Evolutionary conservation across 78 protist genomes (phyloP).

Genomic region (Chrysochromulina tobinii): DNA sequence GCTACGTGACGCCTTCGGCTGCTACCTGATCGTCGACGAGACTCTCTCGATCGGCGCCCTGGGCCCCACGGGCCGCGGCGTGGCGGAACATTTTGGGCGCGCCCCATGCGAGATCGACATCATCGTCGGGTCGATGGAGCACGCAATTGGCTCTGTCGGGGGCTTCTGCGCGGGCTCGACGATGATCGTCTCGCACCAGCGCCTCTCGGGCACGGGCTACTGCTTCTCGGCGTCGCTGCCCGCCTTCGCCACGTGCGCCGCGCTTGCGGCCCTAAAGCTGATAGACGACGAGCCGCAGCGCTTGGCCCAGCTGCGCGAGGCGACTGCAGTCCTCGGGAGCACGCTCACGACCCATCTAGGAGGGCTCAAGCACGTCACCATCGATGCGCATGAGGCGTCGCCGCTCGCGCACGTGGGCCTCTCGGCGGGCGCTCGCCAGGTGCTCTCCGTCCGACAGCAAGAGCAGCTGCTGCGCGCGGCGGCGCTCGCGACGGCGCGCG

Average conservation of each 20-base stretch:
- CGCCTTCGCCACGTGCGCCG: constrained; percentile 69
- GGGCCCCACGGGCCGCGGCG: constrained; percentile 91
- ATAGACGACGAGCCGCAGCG: constrained; percentile 36
- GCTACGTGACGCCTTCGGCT: constrained; percentile 72
- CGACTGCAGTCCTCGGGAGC: not conserved
- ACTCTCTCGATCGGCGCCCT: constrained; percentile 84
- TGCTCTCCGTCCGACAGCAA: not conserved
- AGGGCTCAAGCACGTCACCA: not conserved
- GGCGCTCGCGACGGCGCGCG: not conserved
- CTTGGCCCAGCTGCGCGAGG: not conserved
- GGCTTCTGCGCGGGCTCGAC: constrained; percentile 76
- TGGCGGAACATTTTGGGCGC: constrained; percentile 74
- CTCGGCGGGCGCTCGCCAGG: not conserved
- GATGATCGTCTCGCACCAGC: constrained; percentile 68
- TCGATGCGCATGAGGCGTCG: not conserved
- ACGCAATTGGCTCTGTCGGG: constrained; percentile 63
- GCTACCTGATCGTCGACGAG: constrained; percentile 90
- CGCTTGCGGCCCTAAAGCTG: constrained; percentile 52
- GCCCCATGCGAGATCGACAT: constrained; percentile 40
- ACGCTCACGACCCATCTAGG: not conserved
- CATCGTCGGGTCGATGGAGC: constrained; percentile 56
- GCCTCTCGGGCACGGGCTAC: constrained; percentile 87
- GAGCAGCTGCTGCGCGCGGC: not conserved
- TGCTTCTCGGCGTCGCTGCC: constrained; percentile 92
- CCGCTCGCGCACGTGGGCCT: constrained; percentile 12